phyloP scores from a whole-genome alignment of 2,329 filamentous ascomycete species.

The Lecanicillium sp. region DNA sequence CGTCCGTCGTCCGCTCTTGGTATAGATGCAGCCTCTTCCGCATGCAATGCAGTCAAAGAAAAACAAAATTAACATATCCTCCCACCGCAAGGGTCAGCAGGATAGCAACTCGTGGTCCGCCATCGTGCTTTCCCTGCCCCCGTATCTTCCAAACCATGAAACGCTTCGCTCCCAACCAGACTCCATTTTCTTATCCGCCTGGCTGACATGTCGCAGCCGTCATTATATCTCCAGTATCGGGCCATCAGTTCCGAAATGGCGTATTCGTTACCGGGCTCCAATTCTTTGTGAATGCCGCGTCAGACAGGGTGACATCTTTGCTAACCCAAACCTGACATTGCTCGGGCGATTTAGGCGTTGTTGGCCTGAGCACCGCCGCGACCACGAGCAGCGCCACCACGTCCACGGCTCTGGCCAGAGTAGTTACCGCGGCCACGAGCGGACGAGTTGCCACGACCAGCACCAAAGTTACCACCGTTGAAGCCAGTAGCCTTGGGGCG shows the following conservation, averaged over 20 bases:
- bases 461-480: constrained; percentile 59
- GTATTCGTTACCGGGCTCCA: too few species aligned
- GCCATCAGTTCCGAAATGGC: too few species aligned
- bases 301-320: too few species aligned
- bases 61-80: constrained; percentile 7
- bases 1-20: constrained; percentile 9
- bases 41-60: constrained; percentile 10
- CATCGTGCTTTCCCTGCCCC: too few species aligned
- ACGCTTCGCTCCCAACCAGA: constrained; percentile 10
- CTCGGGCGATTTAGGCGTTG: constrained; percentile 34
- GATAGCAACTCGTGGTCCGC: too few species aligned
- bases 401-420: constrained; percentile 56
- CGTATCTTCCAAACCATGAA: constrained; percentile 5
- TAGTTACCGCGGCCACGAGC: constrained; percentile 66
- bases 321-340: too few species aligned
- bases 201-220: too few species aligned
- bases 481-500: constrained; percentile 67
- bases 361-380: constrained; percentile 52
- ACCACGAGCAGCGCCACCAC: constrained; percentile 58
- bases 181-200: constrained; percentile 1
- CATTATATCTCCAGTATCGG: too few species aligned
- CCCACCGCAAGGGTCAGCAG: neutral
- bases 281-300: too few species aligned
- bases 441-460: constrained; percentile 52
- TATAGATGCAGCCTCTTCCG: constrained; percentile 10